phyloP scores from a whole-genome alignment of 129 eudicot species.

The Escallonia herrerae region DNA sequence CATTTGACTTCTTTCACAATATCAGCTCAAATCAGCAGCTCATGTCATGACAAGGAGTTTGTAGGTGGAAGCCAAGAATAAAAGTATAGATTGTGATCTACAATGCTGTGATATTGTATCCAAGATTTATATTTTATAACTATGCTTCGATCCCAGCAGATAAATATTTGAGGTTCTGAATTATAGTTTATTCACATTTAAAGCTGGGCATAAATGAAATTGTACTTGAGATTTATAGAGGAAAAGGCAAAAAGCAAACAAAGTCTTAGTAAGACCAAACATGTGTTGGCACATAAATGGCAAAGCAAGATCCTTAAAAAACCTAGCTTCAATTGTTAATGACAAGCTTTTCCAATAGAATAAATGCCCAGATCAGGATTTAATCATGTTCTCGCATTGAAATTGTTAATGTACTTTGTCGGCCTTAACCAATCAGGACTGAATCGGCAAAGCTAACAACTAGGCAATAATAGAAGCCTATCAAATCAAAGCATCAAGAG shows the following conservation, averaged over 20 bases:
- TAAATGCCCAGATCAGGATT: slow-evolving; percentile 1
- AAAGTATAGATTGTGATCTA: neutral
- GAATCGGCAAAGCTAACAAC: neutral
- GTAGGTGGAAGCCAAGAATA: neutral
- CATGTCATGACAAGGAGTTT: neutral
- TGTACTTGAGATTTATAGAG: neutral
- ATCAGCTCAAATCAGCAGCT: neutral
- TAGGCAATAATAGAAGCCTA: slow-evolving; percentile 1
- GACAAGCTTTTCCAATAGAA: slow-evolving; percentile 2
- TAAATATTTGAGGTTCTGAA: too few relatives aligned
- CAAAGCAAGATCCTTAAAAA: slow-evolving; percentile 33
- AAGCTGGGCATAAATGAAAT: neutral
- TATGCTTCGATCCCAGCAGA: neutral
- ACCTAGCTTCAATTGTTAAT: slow-evolving; percentile 28
- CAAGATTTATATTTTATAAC: neutral
- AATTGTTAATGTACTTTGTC: neutral
- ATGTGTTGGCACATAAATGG: slow-evolving; percentile 13
- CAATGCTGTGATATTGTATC: too few relatives aligned
- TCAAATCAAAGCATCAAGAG: slow-evolving; percentile 13
- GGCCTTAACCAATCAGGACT: slow-evolving; percentile 1
- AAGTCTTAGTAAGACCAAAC: neutral
- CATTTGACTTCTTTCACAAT: neutral
- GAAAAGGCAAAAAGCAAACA: neutral
- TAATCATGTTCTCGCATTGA: slow-evolving; percentile 7
- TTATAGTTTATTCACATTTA: neutral